Conservation (phyloP, 148 eudicot species). For the Rhododendron griersonianum region DNA sequence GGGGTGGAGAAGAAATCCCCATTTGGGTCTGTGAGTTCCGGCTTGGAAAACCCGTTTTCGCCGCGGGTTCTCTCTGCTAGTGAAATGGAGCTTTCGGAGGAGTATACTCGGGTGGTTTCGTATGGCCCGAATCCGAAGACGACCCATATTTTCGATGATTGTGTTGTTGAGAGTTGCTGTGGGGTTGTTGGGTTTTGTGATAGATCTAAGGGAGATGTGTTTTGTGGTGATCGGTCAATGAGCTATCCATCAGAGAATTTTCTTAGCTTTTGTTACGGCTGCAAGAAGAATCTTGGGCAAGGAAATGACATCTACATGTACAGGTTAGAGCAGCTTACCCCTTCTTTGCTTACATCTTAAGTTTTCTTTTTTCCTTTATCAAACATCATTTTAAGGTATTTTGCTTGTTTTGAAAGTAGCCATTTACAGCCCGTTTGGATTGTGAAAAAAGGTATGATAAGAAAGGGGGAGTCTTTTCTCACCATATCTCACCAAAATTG, state of each 20-base stretch:
- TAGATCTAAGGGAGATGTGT: slow-evolving; percentile 15
- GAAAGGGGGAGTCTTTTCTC: not conserved
- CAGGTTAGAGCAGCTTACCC: slow-evolving; percentile 34
- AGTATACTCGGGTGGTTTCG: slow-evolving; percentile 58
- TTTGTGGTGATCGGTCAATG: slow-evolving; percentile 10
- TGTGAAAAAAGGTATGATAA: not conserved
- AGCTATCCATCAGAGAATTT: slow-evolving; percentile 50
- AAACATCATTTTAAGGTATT: not conserved
- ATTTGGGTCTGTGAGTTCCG: slow-evolving; percentile 20
- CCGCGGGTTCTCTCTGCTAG: slow-evolving; percentile 27
- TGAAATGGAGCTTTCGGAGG: slow-evolving; percentile 75
- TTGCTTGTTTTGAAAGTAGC: not conserved
- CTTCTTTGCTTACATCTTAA: not conserved
- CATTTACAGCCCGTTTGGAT: not conserved
- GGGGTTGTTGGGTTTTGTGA: slow-evolving; percentile 21
- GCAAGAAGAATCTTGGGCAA: slow-evolving; percentile 53
- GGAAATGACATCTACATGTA: slow-evolving; percentile 61
- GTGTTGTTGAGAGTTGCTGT: slow-evolving; percentile 51
- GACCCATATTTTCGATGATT: slow-evolving; percentile 62
- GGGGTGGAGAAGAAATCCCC: slow-evolving; percentile 26
- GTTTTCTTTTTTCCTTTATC: too few relatives aligned
- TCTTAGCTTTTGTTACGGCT: slow-evolving; percentile 49
- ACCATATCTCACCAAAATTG: not conserved
- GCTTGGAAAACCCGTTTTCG: slow-evolving; percentile 18
- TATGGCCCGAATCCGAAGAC: slow-evolving; percentile 55